These are phyloP conservation scores for Neophaeococcomyces aloes DNA, from an alignment of 2,329 filamentous ascomycete genomes.

Conservation along the genomic window DNA sequence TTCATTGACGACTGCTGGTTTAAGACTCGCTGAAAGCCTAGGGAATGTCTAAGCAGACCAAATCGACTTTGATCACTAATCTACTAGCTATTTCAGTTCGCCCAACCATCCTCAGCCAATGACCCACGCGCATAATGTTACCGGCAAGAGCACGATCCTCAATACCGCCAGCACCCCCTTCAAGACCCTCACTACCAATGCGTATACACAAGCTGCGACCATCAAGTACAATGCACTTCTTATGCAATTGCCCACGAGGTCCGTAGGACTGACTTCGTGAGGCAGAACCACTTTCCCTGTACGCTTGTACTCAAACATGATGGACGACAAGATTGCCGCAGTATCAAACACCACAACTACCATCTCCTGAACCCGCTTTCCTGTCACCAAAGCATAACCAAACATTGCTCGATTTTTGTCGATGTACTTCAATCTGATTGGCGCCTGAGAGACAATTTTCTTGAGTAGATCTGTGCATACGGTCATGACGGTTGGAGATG, in stretches of 20 bases:
- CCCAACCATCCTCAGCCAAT: slow-evolving; percentile 3
- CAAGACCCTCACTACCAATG: slow-evolving; percentile 11
- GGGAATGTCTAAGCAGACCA: no score
- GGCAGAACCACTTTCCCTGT: slow-evolving; percentile 17
- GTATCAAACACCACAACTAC: slow-evolving; percentile 12
- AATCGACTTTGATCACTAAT: no score
- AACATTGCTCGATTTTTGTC: slow-evolving; percentile 14
- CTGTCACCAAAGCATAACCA: slow-evolving; percentile 7
- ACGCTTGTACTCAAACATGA: slow-evolving; percentile 18
- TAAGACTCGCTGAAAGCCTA: no score
- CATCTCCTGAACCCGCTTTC: slow-evolving; percentile 17
- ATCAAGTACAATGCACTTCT: slow-evolving; percentile 16
- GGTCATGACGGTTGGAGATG: slow-evolving; percentile 10
- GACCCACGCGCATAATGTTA: slow-evolving; percentile 14
- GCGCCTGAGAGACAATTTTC: slow-evolving; percentile 12
- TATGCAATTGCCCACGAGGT: slow-evolving; percentile 14
- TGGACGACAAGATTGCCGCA: slow-evolving; percentile 11
- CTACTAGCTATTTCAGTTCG: no score
- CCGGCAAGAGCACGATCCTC: slow-evolving; percentile 11
- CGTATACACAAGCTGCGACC: slow-evolving; percentile 13
- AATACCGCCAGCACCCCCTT: slow-evolving; percentile 10
- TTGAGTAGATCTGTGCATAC: slow-evolving; percentile 5
- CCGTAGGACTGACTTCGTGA: slow-evolving; percentile 11
- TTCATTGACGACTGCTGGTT: no score
- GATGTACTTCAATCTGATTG: slow-evolving; percentile 17